Percentiles rank a stretch among this genome's conserved stretches.
Conservation (phyloP, 2,329 filamentous ascomycete species). For the Aquanectria penicillioides region DNA sequence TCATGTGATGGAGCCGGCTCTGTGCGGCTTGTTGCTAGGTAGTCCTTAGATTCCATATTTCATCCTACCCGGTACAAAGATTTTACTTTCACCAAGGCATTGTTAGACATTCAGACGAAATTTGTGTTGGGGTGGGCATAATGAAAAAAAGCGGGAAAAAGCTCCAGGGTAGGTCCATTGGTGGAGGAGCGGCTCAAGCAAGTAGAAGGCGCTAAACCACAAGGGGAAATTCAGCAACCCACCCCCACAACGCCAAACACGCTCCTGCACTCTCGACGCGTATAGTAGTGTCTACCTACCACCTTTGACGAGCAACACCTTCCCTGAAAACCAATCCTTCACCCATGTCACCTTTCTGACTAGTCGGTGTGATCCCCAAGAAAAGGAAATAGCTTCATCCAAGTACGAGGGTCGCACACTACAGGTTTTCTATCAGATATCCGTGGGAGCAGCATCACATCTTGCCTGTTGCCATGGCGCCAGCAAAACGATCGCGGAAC, state of each 20-base stretch:
- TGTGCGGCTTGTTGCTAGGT: background rate
- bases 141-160: no score
- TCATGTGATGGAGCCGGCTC: background rate
- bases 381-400: no score
- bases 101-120: background rate
- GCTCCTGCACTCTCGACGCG: constrained; percentile 30
- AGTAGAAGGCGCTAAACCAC: constrained; percentile 20
- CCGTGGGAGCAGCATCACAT: no score
- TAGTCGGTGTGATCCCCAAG: no score
- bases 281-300: no score
- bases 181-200: background rate
- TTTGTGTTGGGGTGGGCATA: no score
- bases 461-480: constrained; percentile 39
- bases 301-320: no score
- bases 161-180: background rate
- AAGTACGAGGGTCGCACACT: no score
- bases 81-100: background rate
- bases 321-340: no score
- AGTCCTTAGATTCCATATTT: background rate
- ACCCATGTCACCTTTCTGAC: no score
- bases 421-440: no score
- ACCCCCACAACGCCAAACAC: constrained; percentile 24
- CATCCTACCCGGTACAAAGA: background rate
- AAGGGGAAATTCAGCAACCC: constrained; percentile 11
- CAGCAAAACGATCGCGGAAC: constrained; percentile 54